Evolutionary conservation across 2,329 filamentous ascomycete genomes (phyloP).

Genomic region (Sarocladium strictum): DNA sequence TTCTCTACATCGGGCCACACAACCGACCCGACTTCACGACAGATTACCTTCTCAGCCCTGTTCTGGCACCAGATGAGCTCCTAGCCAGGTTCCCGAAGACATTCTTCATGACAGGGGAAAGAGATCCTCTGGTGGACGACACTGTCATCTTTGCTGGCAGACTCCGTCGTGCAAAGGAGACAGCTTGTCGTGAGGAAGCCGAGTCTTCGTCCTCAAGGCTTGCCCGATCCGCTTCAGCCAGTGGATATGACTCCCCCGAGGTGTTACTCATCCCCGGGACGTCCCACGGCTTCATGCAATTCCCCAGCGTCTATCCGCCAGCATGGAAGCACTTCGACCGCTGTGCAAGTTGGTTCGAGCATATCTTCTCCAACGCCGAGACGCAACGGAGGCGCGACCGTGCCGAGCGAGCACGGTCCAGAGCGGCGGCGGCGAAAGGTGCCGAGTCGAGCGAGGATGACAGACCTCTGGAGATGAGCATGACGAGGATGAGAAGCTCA

Average conservation of each 20-base stretch:
- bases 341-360: constrained; percentile 74
- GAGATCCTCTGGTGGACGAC: constrained; percentile 92
- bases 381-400: constrained; percentile 22
- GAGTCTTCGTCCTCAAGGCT: constrained; percentile 15
- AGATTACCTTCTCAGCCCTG: constrained; percentile 84
- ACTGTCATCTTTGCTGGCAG: constrained; percentile 93
- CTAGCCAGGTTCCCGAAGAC: constrained; percentile 87
- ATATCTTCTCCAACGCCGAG: constrained; percentile 50
- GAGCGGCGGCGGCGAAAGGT: background rate
- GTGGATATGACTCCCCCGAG: constrained; percentile 48
- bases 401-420: constrained; percentile 22
- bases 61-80: constrained; percentile 79
- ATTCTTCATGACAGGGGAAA: constrained; percentile 89
- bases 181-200: constrained; percentile 25
- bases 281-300: constrained; percentile 90
- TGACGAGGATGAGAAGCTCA: constrained; percentile 38
- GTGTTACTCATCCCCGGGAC: constrained; percentile 83
- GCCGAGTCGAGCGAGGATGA: constrained; percentile 71
- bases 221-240: constrained; percentile 16
- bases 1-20: constrained; percentile 91
- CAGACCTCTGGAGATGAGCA: constrained; percentile 72
- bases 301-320: constrained; percentile 80
- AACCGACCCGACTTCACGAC: constrained; percentile 88
- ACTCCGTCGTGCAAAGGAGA: constrained; percentile 71
- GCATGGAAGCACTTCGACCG: constrained; percentile 83